Percentiles rank a stretch among this genome's conserved stretches.
Conservation (phyloP, 2,329 filamentous ascomycete genomes). For the Botryotinia calthae region DNA sequence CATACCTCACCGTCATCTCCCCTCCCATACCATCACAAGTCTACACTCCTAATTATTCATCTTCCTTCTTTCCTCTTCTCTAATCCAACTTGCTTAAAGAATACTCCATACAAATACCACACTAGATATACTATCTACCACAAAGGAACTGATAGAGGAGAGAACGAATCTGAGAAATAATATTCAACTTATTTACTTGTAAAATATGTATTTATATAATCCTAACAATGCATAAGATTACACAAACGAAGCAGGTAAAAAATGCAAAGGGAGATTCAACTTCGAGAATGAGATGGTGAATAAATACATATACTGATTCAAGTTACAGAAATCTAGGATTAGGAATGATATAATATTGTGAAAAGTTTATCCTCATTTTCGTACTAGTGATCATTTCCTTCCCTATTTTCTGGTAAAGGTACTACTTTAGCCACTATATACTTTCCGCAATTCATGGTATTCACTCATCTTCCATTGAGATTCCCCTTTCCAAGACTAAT, state of each 20-base stretch:
- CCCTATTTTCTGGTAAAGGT: neutral
- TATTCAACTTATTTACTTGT: neutral
- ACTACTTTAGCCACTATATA: neutral
- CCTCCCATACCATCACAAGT: no score
- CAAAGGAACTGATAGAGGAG: accelerated
- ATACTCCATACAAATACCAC: neutral
- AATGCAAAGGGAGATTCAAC: neutral
- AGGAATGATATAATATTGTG: no score
- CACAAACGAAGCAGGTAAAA: neutral
- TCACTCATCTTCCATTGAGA: neutral
- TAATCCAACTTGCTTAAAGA: neutral
- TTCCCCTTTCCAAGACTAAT: neutral
- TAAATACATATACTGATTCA: neutral
- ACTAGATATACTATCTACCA: neutral
- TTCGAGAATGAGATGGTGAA: neutral
- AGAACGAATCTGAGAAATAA: neutral
- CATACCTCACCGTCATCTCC: neutral
- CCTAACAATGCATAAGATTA: neutral
- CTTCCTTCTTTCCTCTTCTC: no score
- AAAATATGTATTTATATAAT: neutral
- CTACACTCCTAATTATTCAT: no score
- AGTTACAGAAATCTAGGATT: neutral
- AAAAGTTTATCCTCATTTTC: neutral
- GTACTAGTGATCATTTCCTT: neutral
- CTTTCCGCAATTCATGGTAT: neutral